phyloP scores from a whole-genome alignment of 2,329 filamentous ascomycete species.

The Colletotrichum acutatum region DNA sequence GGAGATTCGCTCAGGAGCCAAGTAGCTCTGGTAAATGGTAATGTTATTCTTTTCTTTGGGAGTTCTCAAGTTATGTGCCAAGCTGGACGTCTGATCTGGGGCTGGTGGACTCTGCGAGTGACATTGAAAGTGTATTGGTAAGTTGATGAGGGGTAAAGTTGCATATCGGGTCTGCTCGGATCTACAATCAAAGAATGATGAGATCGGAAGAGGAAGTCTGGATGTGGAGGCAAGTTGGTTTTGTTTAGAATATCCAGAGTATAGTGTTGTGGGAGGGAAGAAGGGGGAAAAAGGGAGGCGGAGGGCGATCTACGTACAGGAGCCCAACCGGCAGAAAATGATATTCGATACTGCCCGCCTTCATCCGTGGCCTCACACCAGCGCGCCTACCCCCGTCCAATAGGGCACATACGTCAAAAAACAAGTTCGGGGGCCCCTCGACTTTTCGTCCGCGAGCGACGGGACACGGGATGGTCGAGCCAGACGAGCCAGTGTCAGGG shows the following conservation, averaged over 20 bases:
- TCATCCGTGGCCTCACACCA: constrained; percentile 28
- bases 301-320: constrained; percentile 10
- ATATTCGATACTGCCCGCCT: constrained; percentile 34
- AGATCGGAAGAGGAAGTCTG: constrained; percentile 24
- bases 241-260: constrained; percentile 33
- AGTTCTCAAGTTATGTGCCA: constrained; percentile 35
- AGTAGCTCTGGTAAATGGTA: background rate
- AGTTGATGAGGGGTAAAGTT: constrained; percentile 33
- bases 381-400: constrained; percentile 30
- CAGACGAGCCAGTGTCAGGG: constrained; percentile 12
- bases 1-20: constrained; percentile 2
- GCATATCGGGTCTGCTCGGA: constrained; percentile 33
- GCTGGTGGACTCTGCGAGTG: constrained; percentile 30
- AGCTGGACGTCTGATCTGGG: constrained; percentile 36
- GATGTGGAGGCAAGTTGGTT: constrained; percentile 25
- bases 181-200: constrained; percentile 33
- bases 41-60: constrained; percentile 5
- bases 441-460: constrained; percentile 2
- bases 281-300: constrained; percentile 13
- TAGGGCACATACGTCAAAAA: constrained; percentile 29
- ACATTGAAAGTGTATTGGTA: constrained; percentile 34
- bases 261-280: constrained; percentile 27
- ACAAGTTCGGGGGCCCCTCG: background rate
- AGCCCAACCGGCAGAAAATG: constrained; percentile 34
- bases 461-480: constrained; percentile 19